Percentiles rank a stretch among this genome's conserved stretches.
These are phyloP conservation scores for Choiromyces venosus DNA, from an alignment of 495 filamentous ascomycete species.

Conservation along the genomic window DNA sequence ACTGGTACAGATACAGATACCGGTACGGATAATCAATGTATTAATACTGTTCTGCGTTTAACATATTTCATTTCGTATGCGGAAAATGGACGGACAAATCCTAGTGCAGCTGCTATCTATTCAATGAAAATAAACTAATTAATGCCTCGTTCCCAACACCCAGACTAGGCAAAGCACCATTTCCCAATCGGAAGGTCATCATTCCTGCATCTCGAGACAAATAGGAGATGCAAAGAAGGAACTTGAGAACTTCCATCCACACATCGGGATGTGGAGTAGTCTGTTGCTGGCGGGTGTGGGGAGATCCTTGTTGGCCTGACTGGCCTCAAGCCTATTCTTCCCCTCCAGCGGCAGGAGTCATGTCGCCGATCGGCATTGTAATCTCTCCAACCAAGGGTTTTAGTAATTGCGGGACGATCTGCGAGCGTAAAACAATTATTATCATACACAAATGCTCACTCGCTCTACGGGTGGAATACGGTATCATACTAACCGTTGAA, in stretches of 20 bases:
- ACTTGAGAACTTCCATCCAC: background rate
- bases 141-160: too few species aligned
- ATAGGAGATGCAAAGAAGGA: background rate
- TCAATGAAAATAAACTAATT: too few species aligned
- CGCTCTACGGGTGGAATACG: background rate
- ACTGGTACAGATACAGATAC: too few species aligned
- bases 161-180: too few species aligned
- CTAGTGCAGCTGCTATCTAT: too few species aligned
- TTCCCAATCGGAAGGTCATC: background rate
- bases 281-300: background rate
- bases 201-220: background rate
- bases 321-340: background rate
- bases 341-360: background rate
- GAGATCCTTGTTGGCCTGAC: too few species aligned
- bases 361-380: background rate
- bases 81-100: too few species aligned
- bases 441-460: slow-evolving; percentile 2
- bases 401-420: slow-evolving; percentile 33
- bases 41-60: too few species aligned
- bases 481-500: slow-evolving; percentile 45
- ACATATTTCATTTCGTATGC: too few species aligned
- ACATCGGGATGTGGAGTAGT: background rate
- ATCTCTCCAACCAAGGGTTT: slow-evolving; percentile 29
- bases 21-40: too few species aligned
- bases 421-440: background rate